Evolutionary conservation across 768 basidiomycete genomes (phyloP).

Genomic region (Aureoboletus auriporus): DNA sequence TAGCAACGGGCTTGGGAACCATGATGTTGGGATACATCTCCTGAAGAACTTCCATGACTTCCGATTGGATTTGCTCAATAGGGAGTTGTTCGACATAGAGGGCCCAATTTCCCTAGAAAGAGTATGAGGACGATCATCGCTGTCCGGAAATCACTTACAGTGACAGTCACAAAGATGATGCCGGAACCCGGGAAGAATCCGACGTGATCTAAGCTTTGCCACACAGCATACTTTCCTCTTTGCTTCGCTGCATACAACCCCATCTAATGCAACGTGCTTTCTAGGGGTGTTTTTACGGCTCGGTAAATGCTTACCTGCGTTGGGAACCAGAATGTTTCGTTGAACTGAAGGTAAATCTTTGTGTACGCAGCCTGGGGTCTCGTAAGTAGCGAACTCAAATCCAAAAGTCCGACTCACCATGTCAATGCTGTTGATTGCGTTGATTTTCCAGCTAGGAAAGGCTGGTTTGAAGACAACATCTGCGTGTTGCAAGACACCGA

Average conservation of each 20-base stretch:
- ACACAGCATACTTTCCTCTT: constrained; percentile 61
- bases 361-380: constrained; percentile 49
- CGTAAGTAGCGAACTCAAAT: background rate
- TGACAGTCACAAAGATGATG: constrained; percentile 33
- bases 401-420: constrained; percentile 39
- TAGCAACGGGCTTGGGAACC: constrained; percentile 53
- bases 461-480: constrained; percentile 55
- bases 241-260: constrained; percentile 54
- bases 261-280: constrained; percentile 16
- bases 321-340: constrained; percentile 56
- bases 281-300: background rate
- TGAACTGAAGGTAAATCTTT: constrained; percentile 65
- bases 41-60: constrained; percentile 54
- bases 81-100: constrained; percentile 53
- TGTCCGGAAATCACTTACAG: constrained; percentile 8
- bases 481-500: constrained; percentile 64
- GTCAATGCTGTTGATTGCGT: constrained; percentile 58
- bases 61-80: constrained; percentile 42
- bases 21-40: constrained; percentile 54
- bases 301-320: constrained; percentile 31
- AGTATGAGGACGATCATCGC: background rate
- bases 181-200: constrained; percentile 60
- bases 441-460: constrained; percentile 56
- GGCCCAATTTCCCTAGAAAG: constrained; percentile 53
- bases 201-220: constrained; percentile 59